These are phyloP conservation scores for Fusarium fracticaudum DNA, from an alignment of 2,329 filamentous ascomycete genomes.

Conservation along the genomic window DNA sequence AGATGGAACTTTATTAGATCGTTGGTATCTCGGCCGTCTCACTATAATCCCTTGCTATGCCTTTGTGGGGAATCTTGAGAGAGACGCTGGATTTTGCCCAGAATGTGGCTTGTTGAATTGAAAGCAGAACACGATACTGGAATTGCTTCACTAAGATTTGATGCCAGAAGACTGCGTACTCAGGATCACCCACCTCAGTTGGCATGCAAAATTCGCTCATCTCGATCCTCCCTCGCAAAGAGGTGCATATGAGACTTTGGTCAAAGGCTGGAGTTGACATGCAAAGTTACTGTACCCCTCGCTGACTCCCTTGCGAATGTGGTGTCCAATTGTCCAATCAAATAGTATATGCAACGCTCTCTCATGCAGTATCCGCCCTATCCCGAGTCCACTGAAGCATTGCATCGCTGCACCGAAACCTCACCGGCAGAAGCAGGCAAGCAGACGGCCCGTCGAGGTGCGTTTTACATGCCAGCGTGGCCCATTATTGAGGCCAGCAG, in stretches of 20 bases:
- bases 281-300: conserved; percentile 12
- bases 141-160: conserved; percentile 3
- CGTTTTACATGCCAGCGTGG: conserved; percentile 39
- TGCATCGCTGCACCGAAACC: conserved; percentile 20
- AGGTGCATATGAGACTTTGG: conserved; percentile 24
- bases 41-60: conserved; percentile 8
- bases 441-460: conserved; percentile 28
- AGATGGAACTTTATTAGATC: conserved; percentile 53
- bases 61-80: conserved; percentile 25
- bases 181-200: conserved; percentile 4
- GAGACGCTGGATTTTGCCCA: conserved; percentile 7
- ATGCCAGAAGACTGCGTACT: not conserved
- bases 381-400: conserved; percentile 31
- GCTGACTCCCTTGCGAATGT: conserved; percentile 20
- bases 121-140: conserved; percentile 6
- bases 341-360: not conserved
- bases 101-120: conserved; percentile 26
- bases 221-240: conserved; percentile 27
- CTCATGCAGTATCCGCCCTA: conserved; percentile 4
- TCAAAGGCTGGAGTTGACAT: conserved; percentile 17
- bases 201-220: conserved; percentile 27
- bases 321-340: conserved; percentile 36
- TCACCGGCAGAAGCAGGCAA: conserved; percentile 3
- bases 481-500: conserved; percentile 37
- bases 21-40: conserved; percentile 11